Base-by-base conservation (phyloP, 495 filamentous ascomycete genomes). In the Amniculicola lignicola region DNA sequence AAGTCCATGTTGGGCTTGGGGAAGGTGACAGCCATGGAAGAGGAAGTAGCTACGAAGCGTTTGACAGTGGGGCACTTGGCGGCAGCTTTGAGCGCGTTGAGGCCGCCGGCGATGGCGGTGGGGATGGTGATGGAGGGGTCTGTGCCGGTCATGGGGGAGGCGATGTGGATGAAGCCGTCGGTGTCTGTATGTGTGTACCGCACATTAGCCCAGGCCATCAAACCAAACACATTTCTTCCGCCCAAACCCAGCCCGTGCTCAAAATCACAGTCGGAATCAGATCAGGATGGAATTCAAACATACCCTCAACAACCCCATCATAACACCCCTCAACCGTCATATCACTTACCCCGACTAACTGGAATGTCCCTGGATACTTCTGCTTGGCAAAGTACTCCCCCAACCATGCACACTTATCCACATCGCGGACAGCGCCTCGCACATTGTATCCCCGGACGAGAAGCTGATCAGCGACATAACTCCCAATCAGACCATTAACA, bases 401-500 rank as follows among this genome's bases (percentile, higher is more conserved):
- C 50, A 64, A n/a, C 61, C 61, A 64, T 3, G 9, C 43, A 40
- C 57, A 59, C 54, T 63, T 65, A 21, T 64, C 61, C 12, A 63
- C 62, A 33, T 67, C 29, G 21, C 61, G 48, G 4, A 60, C 64
- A 3, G 64, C 51, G 6, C 53, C 60, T 11, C 64, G 58, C 41
- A 70, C 63, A 39, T 64, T 35, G 15, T 68, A 64, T 38, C 50
- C 63, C 5, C 56, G 58, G 10, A 47, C 49, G 29, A 75, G 39
- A 31, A 75, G 66, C 22, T 65, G 47, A 54, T 74, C 66, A 33
- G 72, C 61, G 21, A 69, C 55, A 37, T 71, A 67, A 22, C 62
- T 64, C 6, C 62, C 70, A 14, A 72, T 62, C 27, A 70, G 69
- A 15, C 69, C 70, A 53, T 70, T 71, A 42, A 66, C 69, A 15